These are phyloP conservation scores for Ambrosia hybrid DNA, from an alignment of 140 eudicot genomes.

Conservation along the genomic window DNA sequence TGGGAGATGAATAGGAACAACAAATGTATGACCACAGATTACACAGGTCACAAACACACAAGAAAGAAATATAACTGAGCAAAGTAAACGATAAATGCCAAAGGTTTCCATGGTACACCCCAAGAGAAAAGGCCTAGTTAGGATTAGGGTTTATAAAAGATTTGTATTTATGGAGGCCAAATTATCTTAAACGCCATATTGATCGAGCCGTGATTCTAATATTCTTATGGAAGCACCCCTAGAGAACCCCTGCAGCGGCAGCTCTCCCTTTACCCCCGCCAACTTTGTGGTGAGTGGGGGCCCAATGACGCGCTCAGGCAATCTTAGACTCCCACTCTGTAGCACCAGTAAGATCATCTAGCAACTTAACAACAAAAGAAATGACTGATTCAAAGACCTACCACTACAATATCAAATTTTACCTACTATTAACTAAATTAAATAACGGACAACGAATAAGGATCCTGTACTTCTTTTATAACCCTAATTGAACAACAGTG, in stretches of 20 bases:
- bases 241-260: neutral
- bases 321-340: neutral
- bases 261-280: neutral
- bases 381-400: neutral
- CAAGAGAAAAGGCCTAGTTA: neutral
- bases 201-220: neutral
- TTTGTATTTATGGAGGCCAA: neutral
- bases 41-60: conserved; percentile 5
- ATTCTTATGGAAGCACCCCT: neutral
- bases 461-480: conserved; percentile 14
- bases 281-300: neutral
- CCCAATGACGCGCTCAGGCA: no score
- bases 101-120: neutral
- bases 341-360: neutral
- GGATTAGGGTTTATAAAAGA: neutral
- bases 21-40: neutral
- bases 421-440: conserved; percentile 3
- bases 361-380: conserved; percentile 1
- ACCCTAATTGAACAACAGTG: conserved; percentile 4
- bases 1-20: no score
- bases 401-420: neutral
- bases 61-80: neutral
- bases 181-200: neutral
- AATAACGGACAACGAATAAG: conserved; percentile 15
- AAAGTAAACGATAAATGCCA: neutral